Conservation (phyloP, 805 yeast species). For the Yamadazyma paraphyllophila region DNA sequence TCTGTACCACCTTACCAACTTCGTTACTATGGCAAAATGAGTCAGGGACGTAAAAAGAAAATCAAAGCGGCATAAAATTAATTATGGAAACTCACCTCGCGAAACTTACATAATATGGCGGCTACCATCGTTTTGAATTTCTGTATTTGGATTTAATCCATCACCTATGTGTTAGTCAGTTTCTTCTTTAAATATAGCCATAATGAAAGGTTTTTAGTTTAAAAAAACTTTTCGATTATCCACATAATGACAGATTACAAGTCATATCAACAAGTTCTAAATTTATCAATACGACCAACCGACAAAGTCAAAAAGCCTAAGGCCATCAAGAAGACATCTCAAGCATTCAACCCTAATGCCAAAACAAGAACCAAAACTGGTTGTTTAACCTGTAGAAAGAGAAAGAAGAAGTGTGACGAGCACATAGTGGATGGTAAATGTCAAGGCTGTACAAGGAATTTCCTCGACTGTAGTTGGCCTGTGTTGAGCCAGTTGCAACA, state of each 20-base stretch:
- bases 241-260: constrained; percentile 27
- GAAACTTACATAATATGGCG: constrained; percentile 1
- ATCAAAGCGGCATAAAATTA: constrained; percentile 3
- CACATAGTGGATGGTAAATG: constrained; percentile 41
- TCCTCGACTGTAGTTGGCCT: constrained; percentile 45
- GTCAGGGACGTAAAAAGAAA: constrained; percentile 49
- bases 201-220: not conserved
- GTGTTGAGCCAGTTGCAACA: constrained; percentile 14
- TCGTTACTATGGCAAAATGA: constrained; percentile 56
- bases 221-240: not conserved
- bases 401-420: constrained; percentile 66
- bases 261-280: constrained; percentile 36
- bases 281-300: constrained; percentile 24
- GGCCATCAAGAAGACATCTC: constrained; percentile 10
- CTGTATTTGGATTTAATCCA: constrained; percentile 4
- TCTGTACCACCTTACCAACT: constrained; percentile 73
- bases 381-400: constrained; percentile 59
- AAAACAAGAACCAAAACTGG: constrained; percentile 47
- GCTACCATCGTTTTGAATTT: constrained; percentile 5
- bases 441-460: constrained; percentile 44
- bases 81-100: constrained; percentile 5
- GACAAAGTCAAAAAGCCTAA: constrained; percentile 14
- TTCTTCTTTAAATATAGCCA: constrained; percentile 5
- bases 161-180: constrained; percentile 5
- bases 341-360: constrained; percentile 15